Base-by-base conservation (phyloP, 2,329 filamentous ascomycete genomes). In the Lasiodiplodia gonubiensis region DNA sequence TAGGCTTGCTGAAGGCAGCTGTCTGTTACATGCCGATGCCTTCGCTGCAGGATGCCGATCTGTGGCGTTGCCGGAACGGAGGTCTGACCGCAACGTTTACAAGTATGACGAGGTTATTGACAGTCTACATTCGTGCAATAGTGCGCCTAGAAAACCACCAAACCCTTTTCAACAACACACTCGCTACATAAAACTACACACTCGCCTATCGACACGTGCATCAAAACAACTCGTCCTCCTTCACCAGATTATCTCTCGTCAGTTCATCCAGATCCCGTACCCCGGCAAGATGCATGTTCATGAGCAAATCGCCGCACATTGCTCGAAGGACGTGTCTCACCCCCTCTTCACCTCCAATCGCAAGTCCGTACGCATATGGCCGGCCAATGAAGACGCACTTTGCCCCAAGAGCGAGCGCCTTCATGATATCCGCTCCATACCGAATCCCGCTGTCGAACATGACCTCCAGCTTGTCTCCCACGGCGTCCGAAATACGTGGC, bases 371-470 rank as follows among this genome's bases (percentile, higher is more conserved):
- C 16, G 59, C 59, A 23, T 63, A 63, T 16, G 59, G 59, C 14
- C 84, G 72, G 0, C 84, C 84, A 11, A 84, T 74, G 82, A 77
- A 86, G 68, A 78, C 83, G 73, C 78, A 85, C 63, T 84, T 77
- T 0, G 84, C 84, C 2, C 84, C 84, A 3, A 86, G 73, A 1
- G 83, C 82, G 2, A 86, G 74, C 0, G 86, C 86, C 73, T 88
- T 88, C 76, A 88, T 84, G 16, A 88, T 80, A 72, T 89, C 86
- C 0, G 81, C 84, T 0, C 85, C 86, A n/a, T 83, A 81, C 46
- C 86, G 73, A 33, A 88, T 83, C 0, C 86, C 86, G 16, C 82
- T 84, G 71, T 91, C 89, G 21, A 91, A 85, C 55, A 90, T 82
- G 25, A 91, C 80, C 0, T 85, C 84, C 21, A 89, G 79, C 68